A percentile compares a stretch with the other conserved stretches of the same genome.
Conservation (phyloP, 2,329 filamentous ascomycete species). For the Microthyrium microscopicum region DNA sequence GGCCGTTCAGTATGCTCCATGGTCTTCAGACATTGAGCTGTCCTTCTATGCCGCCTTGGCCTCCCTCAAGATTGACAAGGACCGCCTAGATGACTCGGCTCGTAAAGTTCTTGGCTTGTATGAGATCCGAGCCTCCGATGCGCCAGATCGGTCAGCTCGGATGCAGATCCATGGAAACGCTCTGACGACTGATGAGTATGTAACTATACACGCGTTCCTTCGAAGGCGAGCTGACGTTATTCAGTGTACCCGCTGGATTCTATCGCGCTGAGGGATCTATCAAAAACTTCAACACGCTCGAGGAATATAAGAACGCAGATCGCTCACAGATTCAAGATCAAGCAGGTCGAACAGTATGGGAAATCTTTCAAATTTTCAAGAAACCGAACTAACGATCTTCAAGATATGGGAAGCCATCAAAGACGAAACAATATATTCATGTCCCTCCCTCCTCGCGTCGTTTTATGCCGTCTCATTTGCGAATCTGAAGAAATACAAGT, state of each 20-base stretch:
- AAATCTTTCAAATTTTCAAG: not conserved
- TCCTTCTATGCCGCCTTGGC: slow-evolving; percentile 92
- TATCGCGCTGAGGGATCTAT: slow-evolving; percentile 85
- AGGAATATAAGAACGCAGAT: slow-evolving; percentile 77
- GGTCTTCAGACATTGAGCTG: slow-evolving; percentile 85
- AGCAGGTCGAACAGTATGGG: slow-evolving; percentile 58
- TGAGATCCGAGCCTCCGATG: slow-evolving; percentile 57
- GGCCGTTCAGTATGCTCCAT: slow-evolving; percentile 62
- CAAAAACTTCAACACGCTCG: slow-evolving; percentile 89
- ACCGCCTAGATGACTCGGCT: slow-evolving; percentile 88
- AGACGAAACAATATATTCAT: slow-evolving; percentile 89
- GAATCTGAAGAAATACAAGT: slow-evolving; percentile 92
- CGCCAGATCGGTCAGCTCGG: slow-evolving; percentile 60
- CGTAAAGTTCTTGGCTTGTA: slow-evolving; percentile 78
- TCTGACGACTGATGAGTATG: slow-evolving; percentile 67
- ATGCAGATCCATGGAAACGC: slow-evolving; percentile 86
- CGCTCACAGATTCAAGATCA: slow-evolving; percentile 62
- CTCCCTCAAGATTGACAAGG: slow-evolving; percentile 84
- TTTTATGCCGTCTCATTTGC: slow-evolving; percentile 85
- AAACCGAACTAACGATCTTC: slow-evolving; percentile 2
- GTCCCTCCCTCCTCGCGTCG: slow-evolving; percentile 76
- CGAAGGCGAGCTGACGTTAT: not conserved
- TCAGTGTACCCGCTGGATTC: slow-evolving; percentile 50
- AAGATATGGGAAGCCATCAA: slow-evolving; percentile 96
- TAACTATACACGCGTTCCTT: slow-evolving; percentile 11